These are phyloP conservation scores for Tylopilus felleus DNA, from an alignment of 768 basidiomycete species.

Conservation along the genomic window DNA sequence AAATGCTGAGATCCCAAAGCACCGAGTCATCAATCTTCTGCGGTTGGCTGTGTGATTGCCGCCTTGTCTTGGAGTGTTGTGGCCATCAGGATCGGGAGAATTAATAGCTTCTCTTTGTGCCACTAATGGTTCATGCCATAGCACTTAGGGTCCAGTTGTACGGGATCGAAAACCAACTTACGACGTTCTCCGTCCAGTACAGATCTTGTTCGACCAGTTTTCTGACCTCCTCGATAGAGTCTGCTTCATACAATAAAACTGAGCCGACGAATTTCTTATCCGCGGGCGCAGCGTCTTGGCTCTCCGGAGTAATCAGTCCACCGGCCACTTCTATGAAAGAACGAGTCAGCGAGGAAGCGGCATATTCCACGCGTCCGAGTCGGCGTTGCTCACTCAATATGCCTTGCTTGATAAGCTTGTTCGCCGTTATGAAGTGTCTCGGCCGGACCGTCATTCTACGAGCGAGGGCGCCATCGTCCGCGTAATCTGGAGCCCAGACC, in stretches of 20 bases:
- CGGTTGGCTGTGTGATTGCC: slow-evolving; percentile 21
- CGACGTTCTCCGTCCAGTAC: slow-evolving; percentile 42
- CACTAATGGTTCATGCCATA: slow-evolving; percentile 38
- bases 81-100: slow-evolving; percentile 44
- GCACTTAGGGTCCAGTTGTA: not conserved
- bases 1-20: not conserved
- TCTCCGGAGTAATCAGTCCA: slow-evolving; percentile 57
- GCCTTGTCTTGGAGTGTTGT: slow-evolving; percentile 31
- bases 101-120: slow-evolving; percentile 52
- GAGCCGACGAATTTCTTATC: slow-evolving; percentile 63
- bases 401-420: slow-evolving; percentile 40
- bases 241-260: slow-evolving; percentile 51
- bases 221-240: slow-evolving; percentile 44
- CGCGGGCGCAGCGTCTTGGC: slow-evolving; percentile 40
- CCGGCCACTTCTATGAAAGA: slow-evolving; percentile 47
- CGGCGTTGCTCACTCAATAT: slow-evolving; percentile 44
- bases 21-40: slow-evolving; percentile 14
- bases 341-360: slow-evolving; percentile 7
- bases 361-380: slow-evolving; percentile 8
- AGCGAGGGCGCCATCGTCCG: slow-evolving; percentile 52
- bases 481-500: slow-evolving; percentile 66
- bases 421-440: slow-evolving; percentile 48
- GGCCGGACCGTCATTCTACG: slow-evolving; percentile 56
- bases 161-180: slow-evolving; percentile 27
- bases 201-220: slow-evolving; percentile 41